Evolutionary conservation across 306 rosid species (phyloP), one percentile per base, ranked within the genome.

Genomic region (Vachellia pachyceras): DNA sequence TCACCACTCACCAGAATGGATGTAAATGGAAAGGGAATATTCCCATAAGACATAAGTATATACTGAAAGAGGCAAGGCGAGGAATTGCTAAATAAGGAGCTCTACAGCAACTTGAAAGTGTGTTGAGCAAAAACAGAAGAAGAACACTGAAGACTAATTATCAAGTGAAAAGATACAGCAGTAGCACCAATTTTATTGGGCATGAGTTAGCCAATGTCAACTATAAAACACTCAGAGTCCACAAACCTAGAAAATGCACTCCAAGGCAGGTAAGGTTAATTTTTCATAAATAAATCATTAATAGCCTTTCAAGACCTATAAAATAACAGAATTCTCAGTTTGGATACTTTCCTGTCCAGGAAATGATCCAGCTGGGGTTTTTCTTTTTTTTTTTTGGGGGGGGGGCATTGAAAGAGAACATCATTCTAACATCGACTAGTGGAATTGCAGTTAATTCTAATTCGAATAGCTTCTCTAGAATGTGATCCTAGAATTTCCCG

Each of bases 1-100:
- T n/a, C n/a, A n/a, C n/a, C n/a, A n/a, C n/a, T 69, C 22, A 77
- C n/a, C 78, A 76, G 55, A 77, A 64, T 41, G 77, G 61, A 35
- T 23, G 46, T 61, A 55, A 60, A 37, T 61, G 44, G 13, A 61
- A 25, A 2, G 41, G 29, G 25, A 39, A 45, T 64, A 23, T 7
- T 49, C 57, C 17, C 54, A 25, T 41, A 6, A 6, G 60, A n/a
- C 60, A 3, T 54, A 7, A 10, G 71, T 41, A 52, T 35, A 15
- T 10, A 64, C 50, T 52, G 52, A 47, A 40, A 25, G 7, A 25
- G 67, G 37, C 67, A 11, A 25, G 39, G 67, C n/a, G 29, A 4
- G 40, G 40, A 61, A 61, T 58, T 23, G 65, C 36, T 23, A 4
- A 15, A 10, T 13, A 29, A 1, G 40, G 68, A 61, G 40, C 40